Evolutionary conservation across 164 flowering plant species (phyloP), one percentile per base, ranked within the genome.

Genomic region (Macadamia integrifolia): DNA sequence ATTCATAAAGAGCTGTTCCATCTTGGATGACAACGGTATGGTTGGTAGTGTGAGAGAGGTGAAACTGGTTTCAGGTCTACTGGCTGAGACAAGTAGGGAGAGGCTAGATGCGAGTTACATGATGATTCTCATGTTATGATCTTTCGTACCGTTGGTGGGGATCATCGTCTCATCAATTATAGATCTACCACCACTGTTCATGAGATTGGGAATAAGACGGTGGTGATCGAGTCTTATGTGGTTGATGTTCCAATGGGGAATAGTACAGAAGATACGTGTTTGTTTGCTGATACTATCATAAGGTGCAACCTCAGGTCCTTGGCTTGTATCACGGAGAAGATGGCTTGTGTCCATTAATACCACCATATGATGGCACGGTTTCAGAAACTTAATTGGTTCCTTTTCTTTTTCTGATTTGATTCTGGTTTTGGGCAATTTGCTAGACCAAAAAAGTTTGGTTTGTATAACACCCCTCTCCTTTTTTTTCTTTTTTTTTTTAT

Each of bases 201-300:
- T 3, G 44, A 12, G 9, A 61, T 55, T 1, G 70, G 76, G 44
- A 23, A 23, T 23, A 69, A 57, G 60, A 72, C 82, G 35, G 71
- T 82, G 11, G 88, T 79, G 35, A 60, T 77, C 0, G 84, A 83
- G 75, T 81, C 86, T 1, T 82, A 78, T 43, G 71, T 72, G n/a
- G 86, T 83, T 13, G 86, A 80, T 61, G 74, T 75, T 4, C 83
- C 86, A 4, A 28, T 23, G 9, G 88, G 82, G 60, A 85, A 68
- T 60, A 81, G 75, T 0, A 61, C 68, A n/a, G 86, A 83, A 61
- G 88, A 85, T 9, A 85, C 88, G 0, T 74, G 80, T 8, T 28
- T 66, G 9, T 83, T 85, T 59, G 79, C 66, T 8, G 78, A 85
- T 50, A 83, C 86, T 9, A 77, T 85, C 13, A 66, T 85, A 7